phyloP scores from a whole-genome alignment of 2,329 filamentous ascomycete species.

The Verticillium tricorpus region DNA sequence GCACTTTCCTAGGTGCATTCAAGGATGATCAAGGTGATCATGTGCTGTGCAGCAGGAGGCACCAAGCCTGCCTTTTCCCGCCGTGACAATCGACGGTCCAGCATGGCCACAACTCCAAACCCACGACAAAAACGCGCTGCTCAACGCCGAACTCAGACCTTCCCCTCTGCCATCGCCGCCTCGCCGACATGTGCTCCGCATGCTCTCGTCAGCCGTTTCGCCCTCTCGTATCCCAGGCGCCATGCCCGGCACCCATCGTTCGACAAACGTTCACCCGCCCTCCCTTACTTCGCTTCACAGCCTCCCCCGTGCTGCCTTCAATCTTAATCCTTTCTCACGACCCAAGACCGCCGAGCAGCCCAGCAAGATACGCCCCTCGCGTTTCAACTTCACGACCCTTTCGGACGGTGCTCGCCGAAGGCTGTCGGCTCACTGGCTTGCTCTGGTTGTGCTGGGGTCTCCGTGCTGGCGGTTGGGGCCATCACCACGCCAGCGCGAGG shows the following conservation, averaged over 20 bases:
- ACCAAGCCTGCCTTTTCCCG: no score
- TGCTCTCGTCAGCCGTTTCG: neutral
- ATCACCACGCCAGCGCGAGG: neutral
- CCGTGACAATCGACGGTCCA: no score
- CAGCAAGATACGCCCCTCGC: neutral
- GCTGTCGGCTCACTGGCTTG: neutral
- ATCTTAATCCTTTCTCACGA: neutral
- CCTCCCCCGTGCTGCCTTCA: neutral
- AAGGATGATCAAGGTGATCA: no score
- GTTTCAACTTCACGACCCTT: neutral
- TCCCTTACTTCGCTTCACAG: neutral
- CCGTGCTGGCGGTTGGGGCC: neutral
- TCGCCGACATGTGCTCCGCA: neutral
- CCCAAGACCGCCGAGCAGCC: neutral
- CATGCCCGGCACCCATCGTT: neutral
- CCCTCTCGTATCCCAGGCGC: neutral
- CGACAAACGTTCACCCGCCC: neutral
- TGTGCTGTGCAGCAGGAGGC: neutral
- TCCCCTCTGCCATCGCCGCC: no score
- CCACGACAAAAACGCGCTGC: no score
- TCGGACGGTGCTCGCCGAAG: neutral
- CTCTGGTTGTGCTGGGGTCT: neutral
- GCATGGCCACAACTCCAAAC: no score
- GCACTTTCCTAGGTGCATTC: neutral
- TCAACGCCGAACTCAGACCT: no score